Evolutionary conservation across 1,284 basidiomycete species (phyloP).

Genomic region (Irpex sp.): DNA sequence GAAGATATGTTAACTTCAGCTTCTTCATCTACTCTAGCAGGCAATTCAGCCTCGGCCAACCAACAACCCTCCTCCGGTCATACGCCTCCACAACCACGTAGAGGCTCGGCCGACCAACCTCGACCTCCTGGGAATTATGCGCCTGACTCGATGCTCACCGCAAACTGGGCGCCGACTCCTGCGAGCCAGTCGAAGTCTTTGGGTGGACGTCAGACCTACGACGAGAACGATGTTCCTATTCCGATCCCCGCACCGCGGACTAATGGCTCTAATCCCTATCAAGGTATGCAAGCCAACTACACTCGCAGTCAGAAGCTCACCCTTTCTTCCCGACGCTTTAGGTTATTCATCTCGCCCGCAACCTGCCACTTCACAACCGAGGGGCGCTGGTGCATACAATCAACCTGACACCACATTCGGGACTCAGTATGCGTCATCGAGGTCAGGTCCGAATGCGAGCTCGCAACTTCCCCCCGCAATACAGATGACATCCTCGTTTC

Average conservation of each 20-base stretch:
- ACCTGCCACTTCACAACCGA: conserved; percentile 7
- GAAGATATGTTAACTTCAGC: conserved; percentile 14
- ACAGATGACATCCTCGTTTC: neutral
- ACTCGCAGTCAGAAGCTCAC: conserved; percentile 7
- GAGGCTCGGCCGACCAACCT: neutral
- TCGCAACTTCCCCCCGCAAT: neutral
- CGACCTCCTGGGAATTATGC: neutral
- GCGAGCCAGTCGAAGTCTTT: neutral
- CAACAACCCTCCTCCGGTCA: neutral
- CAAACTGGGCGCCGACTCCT: neutral
- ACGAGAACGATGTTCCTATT: conserved; percentile 10
- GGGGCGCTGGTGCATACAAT: neutral
- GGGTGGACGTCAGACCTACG: neutral
- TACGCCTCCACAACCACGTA: neutral
- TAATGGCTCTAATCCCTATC: neutral
- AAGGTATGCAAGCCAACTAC: neutral
- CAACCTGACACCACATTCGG: conserved; percentile 1
- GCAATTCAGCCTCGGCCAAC: neutral
- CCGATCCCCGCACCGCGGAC: conserved; percentile 3
- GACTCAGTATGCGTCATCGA: neutral
- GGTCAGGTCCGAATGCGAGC: neutral
- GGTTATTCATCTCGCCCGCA: conserved; percentile 10
- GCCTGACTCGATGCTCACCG: neutral
- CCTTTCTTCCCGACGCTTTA: neutral
- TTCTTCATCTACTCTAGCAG: conserved; percentile 10